Base-by-base conservation (phyloP, 1,284 basidiomycete species). In the Thecaphora frezii region DNA sequence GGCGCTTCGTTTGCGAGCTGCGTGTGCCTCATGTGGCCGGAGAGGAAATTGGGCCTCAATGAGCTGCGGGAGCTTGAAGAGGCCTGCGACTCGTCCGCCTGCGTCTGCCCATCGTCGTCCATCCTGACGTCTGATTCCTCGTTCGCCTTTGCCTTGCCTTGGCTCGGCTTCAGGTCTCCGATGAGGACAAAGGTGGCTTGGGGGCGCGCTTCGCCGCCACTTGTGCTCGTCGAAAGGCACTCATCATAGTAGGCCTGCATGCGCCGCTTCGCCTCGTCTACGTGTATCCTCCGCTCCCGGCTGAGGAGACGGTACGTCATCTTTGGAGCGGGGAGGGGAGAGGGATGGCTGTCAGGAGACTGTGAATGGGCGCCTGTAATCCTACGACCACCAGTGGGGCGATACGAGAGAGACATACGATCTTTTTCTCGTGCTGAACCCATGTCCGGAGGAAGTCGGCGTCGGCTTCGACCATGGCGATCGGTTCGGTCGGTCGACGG, bases 221-320 rank as follows among this genome's bases (percentile, higher is more conserved):
- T 14, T 25, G 42, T 43, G 41, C 14, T 16, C 33, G 18, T 18
- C 10, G 37, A 25, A 19, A n/a, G n/a, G 25, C n/a, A 48, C 44
- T 50, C 33, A 13, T 69, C 51, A 56, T 52, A 54, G 51, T 54
- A 69, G n/a, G 38, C 19, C 14, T 44, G 51, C 5, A 74, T 42
- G 5, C 56, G 53, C 44, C 43, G 36, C 44, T 68, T 68, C 9
- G 72, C 72, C 2, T 66, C 54, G 19, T 66, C 59, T 28, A 74
- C 65, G 38, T 71, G 65, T 4, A 72, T 68, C 19, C 59, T 54
- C 22, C 56, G 50, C 48, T 58, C 64, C 16, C 72, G 62, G 30
- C 72, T 74, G 38, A 74, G 62, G 14, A 72, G 53, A 3, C 68
- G 60, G 44, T 68, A 72, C 5, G 70, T 72, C 47, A 72, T 55